Evolutionary conservation across 2,329 filamentous ascomycete genomes (phyloP).

Genomic region (Xylaria sp.): DNA sequence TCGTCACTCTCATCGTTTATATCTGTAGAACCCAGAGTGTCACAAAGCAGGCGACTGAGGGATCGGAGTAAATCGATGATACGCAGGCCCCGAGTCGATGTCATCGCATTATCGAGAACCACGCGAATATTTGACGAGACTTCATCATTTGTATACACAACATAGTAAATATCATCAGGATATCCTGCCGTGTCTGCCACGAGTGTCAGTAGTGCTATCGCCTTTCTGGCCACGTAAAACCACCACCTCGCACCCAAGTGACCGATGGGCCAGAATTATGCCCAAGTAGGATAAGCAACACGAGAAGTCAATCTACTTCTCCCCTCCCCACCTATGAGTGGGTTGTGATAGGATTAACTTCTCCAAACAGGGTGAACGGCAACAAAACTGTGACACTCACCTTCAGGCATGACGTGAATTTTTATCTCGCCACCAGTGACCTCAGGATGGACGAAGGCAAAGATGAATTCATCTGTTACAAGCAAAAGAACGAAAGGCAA

Average conservation of each 20-base stretch:
- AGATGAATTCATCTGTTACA: slow-evolving; percentile 69
- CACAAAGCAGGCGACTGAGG: slow-evolving; percentile 49
- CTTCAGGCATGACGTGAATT: slow-evolving; percentile 54
- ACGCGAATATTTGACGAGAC: slow-evolving; percentile 37
- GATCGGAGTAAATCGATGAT: slow-evolving; percentile 42
- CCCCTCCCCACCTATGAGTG: too few relatives aligned
- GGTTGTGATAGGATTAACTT: not conserved
- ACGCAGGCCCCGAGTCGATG: slow-evolving; percentile 38
- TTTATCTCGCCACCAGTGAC: slow-evolving; percentile 47
- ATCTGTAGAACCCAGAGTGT: slow-evolving; percentile 37
- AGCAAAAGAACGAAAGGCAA: not conserved
- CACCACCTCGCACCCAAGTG: not conserved
- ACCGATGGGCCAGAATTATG: not conserved
- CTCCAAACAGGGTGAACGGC: not conserved
- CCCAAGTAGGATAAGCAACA: not conserved
- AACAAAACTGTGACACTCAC: slow-evolving; percentile 42
- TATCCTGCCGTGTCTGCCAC: slow-evolving; percentile 40
- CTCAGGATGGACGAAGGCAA: slow-evolving; percentile 59
- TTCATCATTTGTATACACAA: slow-evolving; percentile 45
- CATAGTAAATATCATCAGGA: slow-evolving; percentile 41
- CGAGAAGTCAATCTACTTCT: not conserved
- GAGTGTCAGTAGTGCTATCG: slow-evolving; percentile 4
- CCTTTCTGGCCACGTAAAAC: not conserved
- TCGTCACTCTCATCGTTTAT: slow-evolving; percentile 45
- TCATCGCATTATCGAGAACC: slow-evolving; percentile 42